phyloP scores from a whole-genome alignment of 176 grass and related monocot species.

The Rhipidocladum racemiflorum region DNA sequence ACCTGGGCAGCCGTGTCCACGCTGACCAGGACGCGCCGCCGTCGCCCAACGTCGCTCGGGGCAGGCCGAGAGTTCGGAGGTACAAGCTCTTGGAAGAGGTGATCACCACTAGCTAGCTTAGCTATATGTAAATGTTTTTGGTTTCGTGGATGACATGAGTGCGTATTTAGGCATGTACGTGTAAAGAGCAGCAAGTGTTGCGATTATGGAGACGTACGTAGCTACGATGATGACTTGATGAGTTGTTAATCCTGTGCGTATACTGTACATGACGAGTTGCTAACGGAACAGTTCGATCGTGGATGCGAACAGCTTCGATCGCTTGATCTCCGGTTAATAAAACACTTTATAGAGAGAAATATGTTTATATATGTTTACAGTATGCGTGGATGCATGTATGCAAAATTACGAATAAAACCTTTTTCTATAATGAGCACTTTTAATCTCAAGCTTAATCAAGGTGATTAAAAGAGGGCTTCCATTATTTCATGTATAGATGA shows the following conservation, averaged over 20 bases:
- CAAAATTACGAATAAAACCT: neutral
- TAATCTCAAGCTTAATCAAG: neutral
- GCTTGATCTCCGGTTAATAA: neutral
- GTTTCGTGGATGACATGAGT: neutral
- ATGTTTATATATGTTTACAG: neutral
- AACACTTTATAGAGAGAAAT: neutral
- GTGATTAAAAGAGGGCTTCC: neutral
- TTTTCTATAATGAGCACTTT: neutral
- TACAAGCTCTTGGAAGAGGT: slow-evolving; percentile 98
- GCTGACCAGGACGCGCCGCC: slow-evolving; percentile 34
- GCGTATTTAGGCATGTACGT: neutral
- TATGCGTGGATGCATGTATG: neutral
- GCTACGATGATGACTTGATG: slow-evolving; percentile 2
- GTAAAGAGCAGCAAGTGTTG: neutral
- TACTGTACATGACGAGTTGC: slow-evolving; percentile 14
- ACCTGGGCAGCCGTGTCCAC: slow-evolving; percentile 48
- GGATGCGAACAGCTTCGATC: neutral
- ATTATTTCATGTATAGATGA: slow-evolving; percentile 17
- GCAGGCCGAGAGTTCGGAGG: slow-evolving; percentile 68
- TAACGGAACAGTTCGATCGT: slow-evolving; percentile 4
- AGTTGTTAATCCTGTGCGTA: neutral
- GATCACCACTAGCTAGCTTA: slow-evolving; percentile 22
- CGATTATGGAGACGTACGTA: neutral
- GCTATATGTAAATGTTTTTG: neutral
- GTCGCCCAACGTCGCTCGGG: slow-evolving; percentile 38